Conservation (phyloP, 1,284 basidiomycete genomes). For the Waitea zeae region DNA sequence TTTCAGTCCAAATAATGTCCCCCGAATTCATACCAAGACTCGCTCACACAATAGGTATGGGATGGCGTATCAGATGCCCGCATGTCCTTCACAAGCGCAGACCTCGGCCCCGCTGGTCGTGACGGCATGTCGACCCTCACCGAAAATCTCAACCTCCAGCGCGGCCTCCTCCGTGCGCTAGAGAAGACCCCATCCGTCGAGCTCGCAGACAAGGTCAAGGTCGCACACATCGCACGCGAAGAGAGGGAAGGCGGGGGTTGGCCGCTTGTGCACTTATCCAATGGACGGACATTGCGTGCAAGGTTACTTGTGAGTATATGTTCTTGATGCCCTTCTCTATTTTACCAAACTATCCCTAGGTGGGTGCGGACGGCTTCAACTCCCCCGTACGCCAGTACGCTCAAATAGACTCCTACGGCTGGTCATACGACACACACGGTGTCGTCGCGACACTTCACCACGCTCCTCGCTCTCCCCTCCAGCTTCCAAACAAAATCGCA, state of each 20-base stretch:
- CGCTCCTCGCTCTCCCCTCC: conserved; percentile 34
- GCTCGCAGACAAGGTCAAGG: conserved; percentile 51
- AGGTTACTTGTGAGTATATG: conserved; percentile 43
- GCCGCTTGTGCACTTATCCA: conserved; percentile 60
- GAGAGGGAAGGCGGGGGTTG: conserved; percentile 33
- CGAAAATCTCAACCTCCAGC: conserved; percentile 85
- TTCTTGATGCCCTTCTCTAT: conserved; percentile 1
- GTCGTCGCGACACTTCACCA: conserved; percentile 83
- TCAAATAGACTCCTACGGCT: conserved; percentile 78
- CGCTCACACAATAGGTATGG: conserved; percentile 54
- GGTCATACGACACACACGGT: conserved; percentile 82
- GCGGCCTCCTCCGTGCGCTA: conserved; percentile 52
- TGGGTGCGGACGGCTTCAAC: conserved; percentile 92
- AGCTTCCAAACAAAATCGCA: conserved; percentile 61
- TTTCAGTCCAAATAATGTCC: conserved; percentile 6
- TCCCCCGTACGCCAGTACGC: conserved; percentile 87
- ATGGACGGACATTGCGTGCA: conserved; percentile 42
- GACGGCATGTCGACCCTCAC: conserved; percentile 59
- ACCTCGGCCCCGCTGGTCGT: conserved; percentile 20
- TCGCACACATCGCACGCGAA: conserved; percentile 38
- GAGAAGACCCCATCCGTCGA: conserved; percentile 24
- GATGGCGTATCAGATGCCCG: conserved; percentile 74
- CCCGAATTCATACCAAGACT: background rate
- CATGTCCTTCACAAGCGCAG: conserved; percentile 48
- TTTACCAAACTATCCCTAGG: conserved; percentile 22